A percentile compares a stretch with the other conserved stretches of the same genome.
These are phyloP conservation scores for Pseudogymnoascus sp. DNA, from an alignment of 2,329 filamentous ascomycete genomes.

Conservation along the genomic window DNA sequence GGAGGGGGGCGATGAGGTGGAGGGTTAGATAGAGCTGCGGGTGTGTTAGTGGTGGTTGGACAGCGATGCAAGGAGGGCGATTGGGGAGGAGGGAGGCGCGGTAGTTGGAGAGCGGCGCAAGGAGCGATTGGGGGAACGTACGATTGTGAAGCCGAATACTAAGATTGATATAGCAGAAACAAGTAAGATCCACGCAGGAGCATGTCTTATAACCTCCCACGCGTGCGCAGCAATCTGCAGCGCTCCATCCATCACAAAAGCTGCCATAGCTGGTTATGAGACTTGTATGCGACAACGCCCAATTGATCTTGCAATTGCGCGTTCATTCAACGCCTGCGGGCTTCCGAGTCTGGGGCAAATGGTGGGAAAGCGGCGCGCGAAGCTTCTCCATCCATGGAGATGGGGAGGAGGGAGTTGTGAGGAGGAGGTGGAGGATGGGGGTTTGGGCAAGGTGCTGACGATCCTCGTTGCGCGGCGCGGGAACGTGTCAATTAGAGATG, in stretches of 20 bases:
- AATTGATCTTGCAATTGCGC: not conserved
- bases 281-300: not conserved
- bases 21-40: conserved; percentile 60
- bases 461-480: not conserved
- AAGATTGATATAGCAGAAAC: not conserved
- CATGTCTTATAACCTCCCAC: not conserved
- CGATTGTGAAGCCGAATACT: not conserved
- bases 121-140: not conserved
- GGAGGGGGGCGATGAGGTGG: conserved; percentile 70
- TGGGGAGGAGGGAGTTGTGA: not conserved
- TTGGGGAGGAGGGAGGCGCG: not conserved
- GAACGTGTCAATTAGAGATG: not conserved
- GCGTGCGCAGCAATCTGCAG: not conserved
- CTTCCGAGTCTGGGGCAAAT: not conserved
- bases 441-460: not conserved
- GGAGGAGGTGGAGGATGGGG: not conserved
- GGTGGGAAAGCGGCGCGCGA: not conserved
- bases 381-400: not conserved
- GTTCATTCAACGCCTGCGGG: not conserved
- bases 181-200: not conserved
- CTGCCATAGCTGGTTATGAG: not conserved
- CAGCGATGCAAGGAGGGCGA: not conserved
- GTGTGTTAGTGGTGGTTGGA: conserved; percentile 9
- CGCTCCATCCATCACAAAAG: not conserved
- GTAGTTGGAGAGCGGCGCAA: not conserved